Evolutionary conservation across 768 basidiomycete species (phyloP).

Genomic region (Suillus paluster): DNA sequence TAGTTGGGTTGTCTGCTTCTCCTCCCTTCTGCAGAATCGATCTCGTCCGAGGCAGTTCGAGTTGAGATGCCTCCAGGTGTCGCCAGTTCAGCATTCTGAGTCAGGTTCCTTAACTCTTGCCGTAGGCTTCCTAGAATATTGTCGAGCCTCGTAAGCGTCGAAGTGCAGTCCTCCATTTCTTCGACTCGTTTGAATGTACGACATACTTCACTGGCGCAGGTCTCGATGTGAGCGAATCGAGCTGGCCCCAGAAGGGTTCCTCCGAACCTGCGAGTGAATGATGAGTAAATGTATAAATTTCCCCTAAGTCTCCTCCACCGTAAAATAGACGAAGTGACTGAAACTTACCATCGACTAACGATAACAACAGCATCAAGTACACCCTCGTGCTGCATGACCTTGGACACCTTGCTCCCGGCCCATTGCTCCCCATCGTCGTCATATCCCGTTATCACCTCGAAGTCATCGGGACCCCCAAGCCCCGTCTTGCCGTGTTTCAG

Average conservation of each 20-base stretch:
- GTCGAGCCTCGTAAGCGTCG: conserved; percentile 63
- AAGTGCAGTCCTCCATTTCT: conserved; percentile 65
- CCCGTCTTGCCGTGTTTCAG: conserved; percentile 68
- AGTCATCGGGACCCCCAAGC: conserved; percentile 74
- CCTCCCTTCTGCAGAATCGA: conserved; percentile 12
- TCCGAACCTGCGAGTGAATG: conserved; percentile 60
- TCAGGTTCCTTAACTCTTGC: conserved; percentile 35
- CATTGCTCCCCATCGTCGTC: conserved; percentile 83
- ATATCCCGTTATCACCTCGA: conserved; percentile 61
- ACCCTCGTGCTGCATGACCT: conserved; percentile 69
- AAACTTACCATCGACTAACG: conserved; percentile 73
- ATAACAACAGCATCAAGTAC: conserved; percentile 80
- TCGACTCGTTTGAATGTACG: conserved; percentile 67
- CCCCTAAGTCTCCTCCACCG: not conserved
- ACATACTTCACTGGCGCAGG: conserved; percentile 76
- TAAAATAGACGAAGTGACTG: not conserved
- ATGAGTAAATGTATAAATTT: not conserved
- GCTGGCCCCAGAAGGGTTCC: conserved; percentile 79
- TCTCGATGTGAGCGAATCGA: conserved; percentile 79
- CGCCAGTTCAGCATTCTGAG: not conserved
- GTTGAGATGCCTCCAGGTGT: not conserved
- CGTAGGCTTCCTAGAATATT: conserved; percentile 62
- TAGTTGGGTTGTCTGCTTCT: conserved; percentile 50
- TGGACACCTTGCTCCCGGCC: conserved; percentile 65
- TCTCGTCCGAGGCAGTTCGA: not conserved